phyloP scores from a whole-genome alignment of 1,284 basidiomycete species.

The Coniferiporia sulphurascens region DNA sequence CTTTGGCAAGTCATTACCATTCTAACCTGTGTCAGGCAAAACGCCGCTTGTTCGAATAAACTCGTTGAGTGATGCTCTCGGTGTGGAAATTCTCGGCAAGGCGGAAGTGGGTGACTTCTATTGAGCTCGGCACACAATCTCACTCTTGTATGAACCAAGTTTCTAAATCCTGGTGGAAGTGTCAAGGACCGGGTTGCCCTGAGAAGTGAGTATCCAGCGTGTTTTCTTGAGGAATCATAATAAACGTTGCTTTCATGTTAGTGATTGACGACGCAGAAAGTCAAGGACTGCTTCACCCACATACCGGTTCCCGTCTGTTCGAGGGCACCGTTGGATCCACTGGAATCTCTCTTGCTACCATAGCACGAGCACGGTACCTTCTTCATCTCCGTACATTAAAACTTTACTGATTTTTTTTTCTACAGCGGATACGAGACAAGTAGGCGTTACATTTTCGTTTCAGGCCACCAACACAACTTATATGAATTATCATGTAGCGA shows the following conservation, averaged over 20 bases:
- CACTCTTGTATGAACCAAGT: conserved; percentile 41
- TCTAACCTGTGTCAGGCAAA: conserved; percentile 57
- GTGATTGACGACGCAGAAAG: conserved; percentile 93
- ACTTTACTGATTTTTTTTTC: background rate
- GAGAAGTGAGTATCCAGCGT: conserved; percentile 50
- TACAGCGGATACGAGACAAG: conserved; percentile 73
- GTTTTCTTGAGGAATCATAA: background rate
- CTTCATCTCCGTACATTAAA: background rate
- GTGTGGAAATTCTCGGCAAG: conserved; percentile 95
- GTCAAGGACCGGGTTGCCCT: conserved; percentile 97
- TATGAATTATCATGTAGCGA: conserved; percentile 42
- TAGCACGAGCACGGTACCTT: conserved; percentile 76
- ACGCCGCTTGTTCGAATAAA: conserved; percentile 92
- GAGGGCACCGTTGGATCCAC: conserved; percentile 98
- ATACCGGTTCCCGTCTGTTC: conserved; percentile 91
- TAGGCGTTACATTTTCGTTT: conserved; percentile 31
- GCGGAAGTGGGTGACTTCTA: conserved; percentile 62
- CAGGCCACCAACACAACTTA: background rate
- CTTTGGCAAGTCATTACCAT: background rate
- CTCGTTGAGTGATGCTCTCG: conserved; percentile 84
- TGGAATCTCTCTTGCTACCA: conserved; percentile 93
- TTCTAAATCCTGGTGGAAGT: conserved; percentile 94
- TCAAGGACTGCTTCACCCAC: conserved; percentile 75
- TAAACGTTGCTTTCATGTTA: conserved; percentile 27
- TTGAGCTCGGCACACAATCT: background rate